A percentile compares a stretch with the other conserved stretches of the same genome.
Evolutionary conservation across 352 stramenopile genomes (phyloP).

Genomic region (Pythium apleroticum): DNA sequence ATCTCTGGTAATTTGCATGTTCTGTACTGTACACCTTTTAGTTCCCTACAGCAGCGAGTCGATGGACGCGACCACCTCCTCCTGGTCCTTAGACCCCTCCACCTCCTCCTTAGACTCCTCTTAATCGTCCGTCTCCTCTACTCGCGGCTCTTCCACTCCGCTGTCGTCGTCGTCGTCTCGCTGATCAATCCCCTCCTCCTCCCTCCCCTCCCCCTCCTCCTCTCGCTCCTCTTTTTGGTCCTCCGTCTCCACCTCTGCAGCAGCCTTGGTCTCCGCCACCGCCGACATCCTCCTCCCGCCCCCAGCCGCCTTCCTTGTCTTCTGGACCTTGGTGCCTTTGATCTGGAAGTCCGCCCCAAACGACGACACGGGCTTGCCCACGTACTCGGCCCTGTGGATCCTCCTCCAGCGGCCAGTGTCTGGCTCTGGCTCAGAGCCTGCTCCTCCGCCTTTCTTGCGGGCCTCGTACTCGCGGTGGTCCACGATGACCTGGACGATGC

Average conservation of each 20-base stretch:
- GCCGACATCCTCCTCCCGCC: not conserved
- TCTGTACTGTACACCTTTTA: no score
- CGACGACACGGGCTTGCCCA: slow-evolving; percentile 64
- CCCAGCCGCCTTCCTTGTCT: not conserved
- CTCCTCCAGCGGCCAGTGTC: slow-evolving; percentile 62
- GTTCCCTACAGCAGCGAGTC: slow-evolving; percentile 3
- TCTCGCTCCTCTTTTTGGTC: not conserved
- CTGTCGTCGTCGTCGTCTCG: not conserved
- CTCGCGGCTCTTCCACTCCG: not conserved
- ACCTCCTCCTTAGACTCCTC: not conserved
- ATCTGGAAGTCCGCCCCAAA: slow-evolving; percentile 74
- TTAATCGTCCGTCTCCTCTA: not conserved
- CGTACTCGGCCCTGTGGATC: slow-evolving; percentile 61
- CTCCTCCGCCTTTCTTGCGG: slow-evolving; percentile 36
- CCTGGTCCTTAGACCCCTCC: not conserved
- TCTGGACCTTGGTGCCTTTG: slow-evolving; percentile 50
- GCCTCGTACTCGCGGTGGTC: slow-evolving; percentile 76
- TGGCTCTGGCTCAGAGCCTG: slow-evolving; percentile 32
- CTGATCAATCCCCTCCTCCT: not conserved
- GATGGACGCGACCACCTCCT: not conserved
- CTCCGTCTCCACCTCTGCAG: not conserved
- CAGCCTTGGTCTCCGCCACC: not conserved
- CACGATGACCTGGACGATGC: slow-evolving; percentile 90
- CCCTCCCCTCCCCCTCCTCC: not conserved
- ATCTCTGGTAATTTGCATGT: no score